These are phyloP conservation scores for Paramyrothecium roridum DNA, from an alignment of 2,329 filamentous ascomycete genomes.

Conservation along the genomic window DNA sequence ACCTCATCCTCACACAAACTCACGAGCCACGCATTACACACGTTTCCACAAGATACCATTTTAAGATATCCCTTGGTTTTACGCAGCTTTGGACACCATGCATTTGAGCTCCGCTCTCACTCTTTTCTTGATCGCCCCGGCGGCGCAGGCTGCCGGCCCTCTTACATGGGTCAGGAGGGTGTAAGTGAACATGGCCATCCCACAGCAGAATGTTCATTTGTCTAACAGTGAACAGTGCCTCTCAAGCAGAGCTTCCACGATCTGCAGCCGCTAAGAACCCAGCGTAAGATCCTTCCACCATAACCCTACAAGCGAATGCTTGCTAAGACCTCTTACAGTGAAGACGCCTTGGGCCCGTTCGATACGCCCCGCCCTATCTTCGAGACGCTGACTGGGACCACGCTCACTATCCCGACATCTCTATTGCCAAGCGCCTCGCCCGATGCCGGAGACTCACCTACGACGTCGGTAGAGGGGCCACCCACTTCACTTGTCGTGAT, in stretches of 20 bases:
- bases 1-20: too few relatives aligned
- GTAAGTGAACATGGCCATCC: background rate
- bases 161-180: constrained; percentile 20
- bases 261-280: constrained; percentile 12
- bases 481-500: constrained; percentile 11
- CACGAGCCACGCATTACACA: too few relatives aligned
- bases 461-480: background rate
- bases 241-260: constrained; percentile 5
- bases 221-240: background rate
- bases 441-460: background rate
- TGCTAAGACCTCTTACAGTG: constrained; percentile 7
- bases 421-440: constrained; percentile 6
- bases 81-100: background rate
- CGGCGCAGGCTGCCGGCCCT: constrained; percentile 31
- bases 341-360: constrained; percentile 6
- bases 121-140: constrained; percentile 22
- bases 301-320: background rate
- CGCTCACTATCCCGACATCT: constrained; percentile 12
- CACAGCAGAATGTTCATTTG: constrained; percentile 22
- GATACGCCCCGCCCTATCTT: constrained; percentile 18
- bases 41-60: too few relatives aligned
- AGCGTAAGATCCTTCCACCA: background rate
- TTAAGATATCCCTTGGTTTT: background rate
- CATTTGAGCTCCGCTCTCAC: constrained; percentile 17
- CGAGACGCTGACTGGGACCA: constrained; percentile 16